These are phyloP conservation scores for Hamamelis virginiana DNA, from an alignment of 164 flowering plant species.

Conservation along the genomic window DNA sequence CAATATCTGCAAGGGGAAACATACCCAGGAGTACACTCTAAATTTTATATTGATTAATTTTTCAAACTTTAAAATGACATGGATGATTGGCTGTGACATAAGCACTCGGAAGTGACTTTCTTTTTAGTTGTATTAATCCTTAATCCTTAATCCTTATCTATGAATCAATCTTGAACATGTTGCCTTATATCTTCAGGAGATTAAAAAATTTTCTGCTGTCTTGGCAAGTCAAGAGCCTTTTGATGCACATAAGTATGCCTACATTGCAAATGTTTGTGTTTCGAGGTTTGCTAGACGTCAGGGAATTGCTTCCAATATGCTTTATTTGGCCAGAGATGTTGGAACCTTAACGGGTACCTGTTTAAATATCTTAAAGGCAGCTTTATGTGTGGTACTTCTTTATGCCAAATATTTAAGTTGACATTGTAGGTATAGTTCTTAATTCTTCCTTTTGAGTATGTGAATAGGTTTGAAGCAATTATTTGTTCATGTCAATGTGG, in stretches of 20 bases:
- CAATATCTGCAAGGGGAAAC: constrained; percentile 65
- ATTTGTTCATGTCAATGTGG: constrained; percentile 66
- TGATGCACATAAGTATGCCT: constrained; percentile 56
- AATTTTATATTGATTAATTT: constrained; percentile 2
- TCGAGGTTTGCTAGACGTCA: constrained; percentile 67
- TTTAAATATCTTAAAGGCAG: background rate
- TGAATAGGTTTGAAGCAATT: constrained; percentile 52
- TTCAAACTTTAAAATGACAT: background rate
- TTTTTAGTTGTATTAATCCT: background rate
- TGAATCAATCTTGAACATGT: background rate
- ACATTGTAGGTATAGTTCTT: background rate
- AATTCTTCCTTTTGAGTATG: constrained; percentile 1
- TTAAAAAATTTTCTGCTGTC: constrained; percentile 29
- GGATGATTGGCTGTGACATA: background rate
- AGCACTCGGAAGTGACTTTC: background rate
- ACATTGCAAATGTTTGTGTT: constrained; percentile 63
- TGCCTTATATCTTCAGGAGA: constrained; percentile 36
- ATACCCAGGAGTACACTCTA: constrained; percentile 51
- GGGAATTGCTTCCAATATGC: constrained; percentile 61
- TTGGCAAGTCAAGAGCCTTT: constrained; percentile 45
- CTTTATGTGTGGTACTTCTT: background rate
- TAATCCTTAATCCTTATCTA: background rate
- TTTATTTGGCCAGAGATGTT: constrained; percentile 52
- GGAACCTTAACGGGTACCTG: constrained; percentile 46
- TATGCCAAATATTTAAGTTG: background rate